Evolutionary conservation across 2,329 filamentous ascomycete species (phyloP).

Genomic region (Penicillium sp.): DNA sequence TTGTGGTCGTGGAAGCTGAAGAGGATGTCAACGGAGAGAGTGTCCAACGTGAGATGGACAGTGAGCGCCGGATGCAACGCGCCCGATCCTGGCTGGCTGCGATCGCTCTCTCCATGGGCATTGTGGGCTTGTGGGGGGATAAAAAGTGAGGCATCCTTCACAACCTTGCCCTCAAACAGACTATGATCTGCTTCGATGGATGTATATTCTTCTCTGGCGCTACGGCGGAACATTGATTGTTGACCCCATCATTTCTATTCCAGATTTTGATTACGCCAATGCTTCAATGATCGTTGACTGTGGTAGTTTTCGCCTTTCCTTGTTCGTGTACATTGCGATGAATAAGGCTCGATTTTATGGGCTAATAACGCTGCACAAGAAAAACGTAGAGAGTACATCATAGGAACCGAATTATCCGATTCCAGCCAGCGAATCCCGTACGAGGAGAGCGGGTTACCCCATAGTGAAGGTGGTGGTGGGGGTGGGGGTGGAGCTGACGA

Average conservation of each 20-base stretch:
- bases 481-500: slow-evolving; percentile 22
- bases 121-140: slow-evolving; percentile 52
- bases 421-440: background rate
- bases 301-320: background rate
- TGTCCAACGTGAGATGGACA: slow-evolving; percentile 45
- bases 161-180: background rate
- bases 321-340: background rate
- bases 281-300: background rate
- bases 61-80: slow-evolving; percentile 40
- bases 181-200: background rate
- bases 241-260: background rate
- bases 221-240: slow-evolving; percentile 9
- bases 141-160: slow-evolving; percentile 13
- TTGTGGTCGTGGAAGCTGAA: slow-evolving; percentile 39
- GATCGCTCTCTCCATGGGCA: slow-evolving; percentile 45
- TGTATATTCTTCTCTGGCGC: background rate
- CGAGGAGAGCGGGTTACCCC: background rate
- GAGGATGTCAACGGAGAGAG: slow-evolving; percentile 47
- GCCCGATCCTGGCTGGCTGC: slow-evolving; percentile 41
- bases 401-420: background rate
- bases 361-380: background rate
- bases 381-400: background rate
- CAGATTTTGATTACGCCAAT: background rate
- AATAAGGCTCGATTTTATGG: background rate
- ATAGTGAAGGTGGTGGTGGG: slow-evolving; percentile 17